Evolutionary conservation across 306 rosid genomes (phyloP), one percentile per base, ranked within the genome.

Genomic region (Astragalus glycyphyllos): DNA sequence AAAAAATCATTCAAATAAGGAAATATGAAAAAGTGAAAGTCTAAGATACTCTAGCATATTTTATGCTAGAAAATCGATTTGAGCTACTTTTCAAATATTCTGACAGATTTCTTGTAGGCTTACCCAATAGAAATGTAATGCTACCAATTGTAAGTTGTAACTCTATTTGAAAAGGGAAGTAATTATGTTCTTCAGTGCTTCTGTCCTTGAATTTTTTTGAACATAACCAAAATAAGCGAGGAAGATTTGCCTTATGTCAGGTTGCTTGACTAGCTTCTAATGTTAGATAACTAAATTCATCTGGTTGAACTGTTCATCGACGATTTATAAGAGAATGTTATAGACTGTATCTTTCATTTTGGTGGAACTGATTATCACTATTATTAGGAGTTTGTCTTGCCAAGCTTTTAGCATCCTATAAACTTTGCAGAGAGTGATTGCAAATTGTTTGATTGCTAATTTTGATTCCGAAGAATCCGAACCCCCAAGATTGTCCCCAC

Each of bases 301-400:
- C 56, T 14, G 15, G 16, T 31, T 7, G 15, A 42, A 44, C 51
- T 17, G 66, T 55, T 75, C 51, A 34, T 8, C 42, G 31, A 26
- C 31, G 31, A 26, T 26, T 1, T 2, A 26, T 26, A 26, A 20
- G 23, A 2, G 23, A n/a, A n/a, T n/a, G n/a, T n/a, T n/a, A n/a
- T n/a, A n/a, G n/a, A 11, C 23, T 41, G 31, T 17, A 37, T 69
- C 55, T 69, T 74, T 41, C 46, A 42, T 53, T 53, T 65, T 15
- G 35, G 5, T 53, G 57, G 54, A 53, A 46, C 23, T 62, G 45
- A 14, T 54, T 40, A 13, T 53, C 60, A 29, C 31, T 5, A 41
- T 14, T 53, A 32, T 34, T 12, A 46, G 51, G 51, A 46, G 53
- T 53, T 73, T 63, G 55, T 42, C n/a, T 63, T 63, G 57, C 16